Percentiles rank a stretch among this genome's conserved stretches.
Evolutionary conservation across 169 alveolate genomes (phyloP).

Genomic region (Toxoplasma gondii): DNA sequence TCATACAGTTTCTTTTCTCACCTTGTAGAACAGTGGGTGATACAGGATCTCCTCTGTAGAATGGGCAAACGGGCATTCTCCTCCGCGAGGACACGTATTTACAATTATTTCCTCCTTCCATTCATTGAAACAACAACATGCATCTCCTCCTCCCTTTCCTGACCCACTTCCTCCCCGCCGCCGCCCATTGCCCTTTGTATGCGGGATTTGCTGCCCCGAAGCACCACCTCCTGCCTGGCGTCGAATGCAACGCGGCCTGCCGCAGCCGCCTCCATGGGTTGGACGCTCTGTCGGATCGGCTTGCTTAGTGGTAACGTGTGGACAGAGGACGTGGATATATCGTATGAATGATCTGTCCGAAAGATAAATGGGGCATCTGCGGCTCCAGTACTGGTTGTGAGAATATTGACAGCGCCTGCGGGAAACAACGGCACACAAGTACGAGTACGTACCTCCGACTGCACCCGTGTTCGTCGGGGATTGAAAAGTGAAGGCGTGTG

Average conservation of each 20-base stretch:
- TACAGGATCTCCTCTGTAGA: slow-evolving; percentile 89
- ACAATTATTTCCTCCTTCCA: slow-evolving; percentile 77
- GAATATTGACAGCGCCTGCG: slow-evolving; percentile 83
- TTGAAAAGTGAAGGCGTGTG: too few relatives aligned
- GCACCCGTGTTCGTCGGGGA: too few relatives aligned
- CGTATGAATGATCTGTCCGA: slow-evolving; percentile 82
- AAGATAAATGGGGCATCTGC: slow-evolving; percentile 87
- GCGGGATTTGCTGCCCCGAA: background rate
- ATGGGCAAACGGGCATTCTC: slow-evolving; percentile 91
- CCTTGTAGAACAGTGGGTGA: slow-evolving; percentile 91
- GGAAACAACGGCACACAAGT: background rate
- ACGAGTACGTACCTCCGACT: background rate
- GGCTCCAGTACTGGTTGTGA: slow-evolving; percentile 82
- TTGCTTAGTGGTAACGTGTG: slow-evolving; percentile 77
- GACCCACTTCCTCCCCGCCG: background rate
- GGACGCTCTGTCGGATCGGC: slow-evolving; percentile 5
- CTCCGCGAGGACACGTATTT: slow-evolving; percentile 83
- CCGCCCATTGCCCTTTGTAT: background rate
- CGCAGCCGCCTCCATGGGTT: background rate
- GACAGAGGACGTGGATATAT: slow-evolving; percentile 86
- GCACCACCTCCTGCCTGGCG: background rate
- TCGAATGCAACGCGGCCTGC: background rate
- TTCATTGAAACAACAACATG: background rate
- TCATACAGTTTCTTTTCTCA: slow-evolving; percentile 56
- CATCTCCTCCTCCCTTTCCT: background rate